Conservation (phyloP, 768 basidiomycete genomes). For the Daedaleopsis nitida region DNA sequence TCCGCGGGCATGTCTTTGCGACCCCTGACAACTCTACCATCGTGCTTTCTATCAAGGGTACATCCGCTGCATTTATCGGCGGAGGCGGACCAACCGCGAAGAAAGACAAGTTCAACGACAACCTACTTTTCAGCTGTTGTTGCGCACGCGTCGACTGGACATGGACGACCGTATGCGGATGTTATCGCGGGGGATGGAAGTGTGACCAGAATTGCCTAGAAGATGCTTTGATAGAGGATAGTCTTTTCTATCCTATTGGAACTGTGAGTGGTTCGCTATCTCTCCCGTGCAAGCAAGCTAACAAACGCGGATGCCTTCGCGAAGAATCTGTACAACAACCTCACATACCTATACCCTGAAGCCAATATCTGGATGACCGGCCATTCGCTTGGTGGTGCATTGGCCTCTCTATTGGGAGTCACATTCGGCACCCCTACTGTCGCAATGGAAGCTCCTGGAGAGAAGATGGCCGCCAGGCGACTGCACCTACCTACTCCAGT, state of each 20-base stretch:
- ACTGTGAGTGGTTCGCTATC: conserved; percentile 54
- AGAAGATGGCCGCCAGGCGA: conserved; percentile 73
- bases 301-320: background rate
- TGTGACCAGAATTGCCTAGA: conserved; percentile 84
- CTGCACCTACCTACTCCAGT: conserved; percentile 89
- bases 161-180: conserved; percentile 93
- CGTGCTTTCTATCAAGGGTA: conserved; percentile 91
- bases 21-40: conserved; percentile 81
- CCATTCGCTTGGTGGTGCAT: conserved; percentile 69
- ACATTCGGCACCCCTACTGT: conserved; percentile 91
- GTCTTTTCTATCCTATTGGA: conserved; percentile 88
- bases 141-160: conserved; percentile 91
- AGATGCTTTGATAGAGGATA: conserved; percentile 71
- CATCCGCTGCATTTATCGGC: conserved; percentile 74
- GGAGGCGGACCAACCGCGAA: conserved; percentile 81
- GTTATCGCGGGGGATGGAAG: conserved; percentile 76
- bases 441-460: conserved; percentile 88
- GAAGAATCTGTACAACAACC: conserved; percentile 92
- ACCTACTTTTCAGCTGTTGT: conserved; percentile 91
- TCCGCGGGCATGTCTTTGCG: conserved; percentile 91
- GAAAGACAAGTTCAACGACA: conserved; percentile 95
- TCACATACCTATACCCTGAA: conserved; percentile 89
- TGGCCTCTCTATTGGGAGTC: conserved; percentile 80
- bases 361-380: conserved; percentile 88
- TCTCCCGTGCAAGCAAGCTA: background rate